Conservation (phyloP, 179 eudicot species). For the Monotropa hypopitys region DNA sequence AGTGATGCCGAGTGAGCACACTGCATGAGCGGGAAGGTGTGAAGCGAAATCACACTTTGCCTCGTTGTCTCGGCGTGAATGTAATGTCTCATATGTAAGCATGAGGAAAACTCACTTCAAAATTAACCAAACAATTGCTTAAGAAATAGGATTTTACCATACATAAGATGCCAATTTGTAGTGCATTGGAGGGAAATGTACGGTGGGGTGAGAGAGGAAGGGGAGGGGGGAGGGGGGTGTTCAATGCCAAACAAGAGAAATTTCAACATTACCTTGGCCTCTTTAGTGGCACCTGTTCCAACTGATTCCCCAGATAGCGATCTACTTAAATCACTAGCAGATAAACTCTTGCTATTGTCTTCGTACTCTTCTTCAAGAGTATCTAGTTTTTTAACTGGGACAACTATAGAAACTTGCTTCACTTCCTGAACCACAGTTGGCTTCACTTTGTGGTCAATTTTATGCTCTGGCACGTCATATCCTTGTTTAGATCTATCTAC, state of each 20-base stretch:
- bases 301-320: conserved; percentile 30
- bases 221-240: background rate
- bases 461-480: conserved; percentile 38
- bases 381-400: conserved; percentile 28
- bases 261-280: conserved; percentile 16
- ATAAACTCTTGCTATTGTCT: conserved; percentile 32
- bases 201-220: background rate
- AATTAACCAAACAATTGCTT: background rate
- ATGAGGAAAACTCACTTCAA: background rate
- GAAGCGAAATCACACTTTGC: background rate
- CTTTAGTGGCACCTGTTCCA: conserved; percentile 16
- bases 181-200: background rate
- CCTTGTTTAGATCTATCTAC: conserved; percentile 34
- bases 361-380: conserved; percentile 58
- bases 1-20: background rate
- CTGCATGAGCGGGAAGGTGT: background rate
- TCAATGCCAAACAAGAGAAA: too few relatives aligned
- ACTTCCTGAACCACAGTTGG: conserved; percentile 28
- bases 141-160: background rate
- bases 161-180: background rate
- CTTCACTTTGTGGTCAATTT: conserved; percentile 43
- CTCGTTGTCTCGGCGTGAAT: background rate
- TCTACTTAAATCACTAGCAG: conserved; percentile 30
- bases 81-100: background rate
- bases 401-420: conserved; percentile 20